phyloP scores from a whole-genome alignment of 352 stramenopile species.

The Phytophthora megakarya region DNA sequence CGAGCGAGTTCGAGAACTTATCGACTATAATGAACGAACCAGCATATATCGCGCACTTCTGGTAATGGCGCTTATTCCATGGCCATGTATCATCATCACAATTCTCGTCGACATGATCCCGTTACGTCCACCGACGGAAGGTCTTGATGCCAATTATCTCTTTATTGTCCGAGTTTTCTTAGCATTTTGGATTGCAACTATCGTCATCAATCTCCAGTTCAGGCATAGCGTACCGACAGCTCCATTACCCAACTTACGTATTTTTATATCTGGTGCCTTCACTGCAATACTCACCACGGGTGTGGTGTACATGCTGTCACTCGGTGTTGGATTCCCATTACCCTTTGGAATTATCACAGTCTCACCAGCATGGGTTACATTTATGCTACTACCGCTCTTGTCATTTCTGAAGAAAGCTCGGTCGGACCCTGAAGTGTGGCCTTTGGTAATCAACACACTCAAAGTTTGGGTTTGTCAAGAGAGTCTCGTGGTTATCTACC shows the following conservation, averaged over 20 bases:
- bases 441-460: conserved; percentile 16
- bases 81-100: conserved; percentile 23
- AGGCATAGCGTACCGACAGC: conserved; percentile 26
- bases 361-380: conserved; percentile 13
- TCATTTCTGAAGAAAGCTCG: conserved; percentile 11
- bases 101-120: conserved; percentile 21
- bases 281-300: background rate
- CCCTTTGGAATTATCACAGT: conserved; percentile 41
- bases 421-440: conserved; percentile 15
- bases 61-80: conserved; percentile 14
- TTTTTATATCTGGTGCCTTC: conserved; percentile 11
- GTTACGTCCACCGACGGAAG: conserved; percentile 6
- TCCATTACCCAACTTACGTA: background rate
- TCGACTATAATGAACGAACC: conserved; percentile 5
- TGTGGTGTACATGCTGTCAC: conserved; percentile 15
- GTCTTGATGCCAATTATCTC: conserved; percentile 1
- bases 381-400: conserved; percentile 15
- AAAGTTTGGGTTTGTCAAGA: conserved; percentile 24
- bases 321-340: conserved; percentile 38
- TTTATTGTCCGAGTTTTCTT: conserved; percentile 27
- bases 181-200: conserved; percentile 27
- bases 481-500: conserved; percentile 33
- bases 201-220: conserved; percentile 29
- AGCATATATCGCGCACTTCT: conserved; percentile 4
- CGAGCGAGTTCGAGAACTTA: conserved; percentile 15